Percentiles rank a stretch among this genome's conserved stretches.
Evolutionary conservation across 192 early-diverging fungal genomes (phyloP).

Genomic region (Mortierella claussenii): DNA sequence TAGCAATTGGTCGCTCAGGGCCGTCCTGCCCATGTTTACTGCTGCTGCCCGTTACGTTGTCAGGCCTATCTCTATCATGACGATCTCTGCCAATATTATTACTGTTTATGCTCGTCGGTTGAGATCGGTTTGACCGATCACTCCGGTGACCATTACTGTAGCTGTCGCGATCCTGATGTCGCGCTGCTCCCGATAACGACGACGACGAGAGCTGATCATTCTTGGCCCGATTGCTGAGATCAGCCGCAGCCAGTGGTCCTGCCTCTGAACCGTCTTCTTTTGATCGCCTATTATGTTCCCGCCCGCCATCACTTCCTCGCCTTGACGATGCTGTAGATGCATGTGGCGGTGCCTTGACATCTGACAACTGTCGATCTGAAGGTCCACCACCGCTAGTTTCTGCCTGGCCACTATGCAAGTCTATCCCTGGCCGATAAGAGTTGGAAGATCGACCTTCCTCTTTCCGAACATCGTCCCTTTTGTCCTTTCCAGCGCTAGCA

Average conservation of each 20-base stretch:
- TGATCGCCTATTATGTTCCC: slow-evolving; percentile 4
- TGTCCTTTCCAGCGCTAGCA: neutral
- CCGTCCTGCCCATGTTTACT: neutral
- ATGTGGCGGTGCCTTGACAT: no score
- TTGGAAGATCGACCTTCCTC: neutral
- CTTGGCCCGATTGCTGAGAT: neutral
- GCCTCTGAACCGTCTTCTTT: neutral
- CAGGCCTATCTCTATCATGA: slow-evolving; percentile 4
- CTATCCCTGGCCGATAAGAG: no score
- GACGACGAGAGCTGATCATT: neutral
- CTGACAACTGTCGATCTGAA: no score
- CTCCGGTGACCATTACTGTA: slow-evolving; percentile 1
- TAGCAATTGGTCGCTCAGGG: slow-evolving; percentile 1
- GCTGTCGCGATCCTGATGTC: slow-evolving; percentile 7
- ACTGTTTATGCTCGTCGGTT: neutral
- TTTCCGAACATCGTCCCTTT: neutral
- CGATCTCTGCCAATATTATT: slow-evolving; percentile 1
- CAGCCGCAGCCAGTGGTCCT: neutral
- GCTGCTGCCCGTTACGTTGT: neutral
- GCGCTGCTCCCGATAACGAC: neutral
- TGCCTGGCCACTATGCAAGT: no score
- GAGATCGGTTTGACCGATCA: slow-evolving; percentile 7
- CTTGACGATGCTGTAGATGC: neutral
- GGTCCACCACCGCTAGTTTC: no score
- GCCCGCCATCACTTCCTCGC: neutral